Evolutionary conservation across 495 filamentous ascomycete species (phyloP), one percentile per base, ranked within the genome.

Genomic region (Gamarada debralockiae): DNA sequence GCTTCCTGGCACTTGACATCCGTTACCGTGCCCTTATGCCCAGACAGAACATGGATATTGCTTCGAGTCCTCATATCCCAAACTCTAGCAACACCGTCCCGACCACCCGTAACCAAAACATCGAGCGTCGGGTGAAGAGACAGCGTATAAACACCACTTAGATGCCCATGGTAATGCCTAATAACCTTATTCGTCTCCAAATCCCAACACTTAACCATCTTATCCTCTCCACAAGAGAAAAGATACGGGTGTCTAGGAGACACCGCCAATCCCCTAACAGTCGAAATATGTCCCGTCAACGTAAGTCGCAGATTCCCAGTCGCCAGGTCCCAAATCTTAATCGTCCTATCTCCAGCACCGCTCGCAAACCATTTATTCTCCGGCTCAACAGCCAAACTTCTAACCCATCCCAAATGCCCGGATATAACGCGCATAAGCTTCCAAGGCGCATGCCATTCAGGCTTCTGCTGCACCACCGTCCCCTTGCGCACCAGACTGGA

Each of bases 181-280:
- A 99, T 99, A 49, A 99, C 95, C 70, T 95, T 96, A 68, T 99
- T 99, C 7, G 89, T 93, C 66, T 99, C 95, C 59, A 99, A 69
- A 73, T 99, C 95, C 95, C 95, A 99, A 73, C 95, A 97, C 70
- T 97, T 97, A 31, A 99, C 95, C 90, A 96, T 97, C 78, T 99
- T 99, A 67, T 99, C 95, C 69, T 99, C 95, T 46, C 89, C 95
- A 60, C 95, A 97, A 13, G 89, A 95, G 69, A 97, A 99, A 29
- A 99, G 79, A 66, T 99, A 99, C 2, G 95, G 95, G 68, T 99
- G 95, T 45, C 95, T 76, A 14, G 91, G 88, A 3, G 90, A 96
- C 6, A 99, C 88, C 0, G 92, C 95, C 43, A 99, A 74, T 6
- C 95, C 95, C 40, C 95, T 84, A 14, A 99, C 95, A 6, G 92